phyloP scores from a whole-genome alignment of 1,284 basidiomycete genomes.

The Thelephora terrestris region DNA sequence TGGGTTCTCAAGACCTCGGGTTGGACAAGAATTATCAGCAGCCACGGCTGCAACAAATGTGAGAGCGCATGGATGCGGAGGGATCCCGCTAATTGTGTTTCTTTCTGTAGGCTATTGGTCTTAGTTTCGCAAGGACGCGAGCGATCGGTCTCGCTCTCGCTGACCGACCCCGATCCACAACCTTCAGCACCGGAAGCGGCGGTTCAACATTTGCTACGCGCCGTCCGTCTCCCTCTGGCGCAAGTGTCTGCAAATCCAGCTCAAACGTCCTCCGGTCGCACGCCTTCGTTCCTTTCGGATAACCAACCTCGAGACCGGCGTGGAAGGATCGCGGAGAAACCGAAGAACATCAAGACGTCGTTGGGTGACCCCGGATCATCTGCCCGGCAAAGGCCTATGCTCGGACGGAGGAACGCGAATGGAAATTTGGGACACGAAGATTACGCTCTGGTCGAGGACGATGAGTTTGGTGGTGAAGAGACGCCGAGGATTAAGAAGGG shows the following conservation, averaged over 20 bases:
- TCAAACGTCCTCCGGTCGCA: conserved; percentile 24
- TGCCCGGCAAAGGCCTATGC: conserved; percentile 4
- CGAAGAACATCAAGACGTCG: conserved; percentile 1
- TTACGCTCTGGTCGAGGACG: conserved; percentile 15
- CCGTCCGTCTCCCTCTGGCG: conserved; percentile 37
- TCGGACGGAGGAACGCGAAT: conserved; percentile 16
- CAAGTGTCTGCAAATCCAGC: conserved; percentile 18
- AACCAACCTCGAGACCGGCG: conserved; percentile 64
- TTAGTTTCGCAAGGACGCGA: conserved; percentile 55
- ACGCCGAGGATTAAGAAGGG: conserved; percentile 37
- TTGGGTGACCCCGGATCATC: background rate
- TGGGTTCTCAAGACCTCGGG: conserved; percentile 37
- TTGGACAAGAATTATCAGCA: conserved; percentile 44
- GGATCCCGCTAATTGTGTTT: background rate
- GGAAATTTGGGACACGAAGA: conserved; percentile 16
- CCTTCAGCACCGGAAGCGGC: conserved; percentile 53
- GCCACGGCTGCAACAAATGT: conserved; percentile 72
- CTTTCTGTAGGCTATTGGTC: conserved; percentile 54
- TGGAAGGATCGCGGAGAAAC: conserved; percentile 58
- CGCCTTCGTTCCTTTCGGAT: conserved; percentile 61
- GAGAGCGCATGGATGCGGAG: conserved; percentile 9
- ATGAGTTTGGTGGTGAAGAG: conserved; percentile 35
- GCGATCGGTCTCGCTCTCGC: conserved; percentile 38
- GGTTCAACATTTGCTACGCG: conserved; percentile 49
- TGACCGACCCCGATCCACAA: conserved; percentile 41